Conservation (phyloP, 2,329 filamentous ascomycete genomes). For the Cordyceps javanica region DNA sequence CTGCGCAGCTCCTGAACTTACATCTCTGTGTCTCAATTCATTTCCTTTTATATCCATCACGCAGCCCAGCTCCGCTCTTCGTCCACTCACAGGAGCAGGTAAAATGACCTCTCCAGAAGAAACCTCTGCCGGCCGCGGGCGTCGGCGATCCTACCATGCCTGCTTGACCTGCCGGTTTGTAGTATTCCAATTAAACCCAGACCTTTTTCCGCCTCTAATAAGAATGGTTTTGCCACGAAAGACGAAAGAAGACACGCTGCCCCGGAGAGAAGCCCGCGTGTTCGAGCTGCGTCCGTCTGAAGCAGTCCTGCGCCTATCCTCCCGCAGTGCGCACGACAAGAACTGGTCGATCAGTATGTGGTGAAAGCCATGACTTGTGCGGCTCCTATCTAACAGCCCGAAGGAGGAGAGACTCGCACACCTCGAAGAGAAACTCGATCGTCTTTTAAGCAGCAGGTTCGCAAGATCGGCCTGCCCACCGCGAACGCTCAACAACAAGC, state of each 20-base stretch:
- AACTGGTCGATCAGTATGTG: conserved; percentile 38
- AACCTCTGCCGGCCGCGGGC: conserved; percentile 25
- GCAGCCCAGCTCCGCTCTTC: not conserved
- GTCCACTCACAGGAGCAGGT: not conserved
- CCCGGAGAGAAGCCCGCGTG: conserved; percentile 46
- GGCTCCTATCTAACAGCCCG: conserved; percentile 6
- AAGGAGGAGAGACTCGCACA: conserved; percentile 46
- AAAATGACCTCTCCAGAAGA: conserved; percentile 29
- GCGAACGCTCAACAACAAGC: not conserved
- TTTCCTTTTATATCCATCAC: not conserved
- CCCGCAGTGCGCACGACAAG: conserved; percentile 30
- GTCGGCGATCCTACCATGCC: conserved; percentile 35
- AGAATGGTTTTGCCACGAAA: not conserved
- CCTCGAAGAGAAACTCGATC: conserved; percentile 46
- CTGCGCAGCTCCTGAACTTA: not conserved
- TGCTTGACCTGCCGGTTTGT: conserved; percentile 43
- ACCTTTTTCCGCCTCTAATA: not conserved
- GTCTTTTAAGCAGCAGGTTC: conserved; percentile 37
- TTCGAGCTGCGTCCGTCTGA: conserved; percentile 43
- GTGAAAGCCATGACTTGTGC: not conserved
- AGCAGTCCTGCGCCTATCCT: conserved; percentile 41
- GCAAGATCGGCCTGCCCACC: too few species aligned
- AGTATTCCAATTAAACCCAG: not conserved
- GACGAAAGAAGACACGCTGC: conserved; percentile 42
- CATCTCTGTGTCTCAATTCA: not conserved